Base-by-base conservation (phyloP, 495 filamentous ascomycete genomes). In the Trichoderma virens region DNA sequence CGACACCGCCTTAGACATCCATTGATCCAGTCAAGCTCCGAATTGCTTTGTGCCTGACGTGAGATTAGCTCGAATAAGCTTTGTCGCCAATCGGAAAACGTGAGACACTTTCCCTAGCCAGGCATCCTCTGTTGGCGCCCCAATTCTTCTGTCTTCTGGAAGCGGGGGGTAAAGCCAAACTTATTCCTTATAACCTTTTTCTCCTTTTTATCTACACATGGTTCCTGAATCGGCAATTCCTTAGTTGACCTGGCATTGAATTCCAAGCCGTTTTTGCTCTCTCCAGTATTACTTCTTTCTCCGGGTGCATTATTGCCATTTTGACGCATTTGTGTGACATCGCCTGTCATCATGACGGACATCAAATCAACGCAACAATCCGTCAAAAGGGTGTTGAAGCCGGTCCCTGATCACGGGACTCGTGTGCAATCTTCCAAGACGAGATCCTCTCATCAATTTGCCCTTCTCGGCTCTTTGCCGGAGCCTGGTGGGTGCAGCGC, bases 351-450 rank as follows among this genome's bases (percentile, higher is more conserved):
- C 51, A 56, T 28, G 51, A 56, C 7, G 25, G 13, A 56, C 25
- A 14, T 9, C 27, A 56, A 56, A 18, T 11, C 51, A 18, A 8
- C 25, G 2, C 5, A 34, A 39, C 60, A n/a, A 14, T 23, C 60
- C 1, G 60, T 61, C 4, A 61, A 61, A 38, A 9, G 30, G n/a
- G 14, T 41, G 20, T 23, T 61, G 60, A 35, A 61, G 60, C 60
- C 60, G 8, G 60, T 61, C 6, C 60, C 60, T n/a, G 35, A 61
- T 35, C 60, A 61, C 20, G 60, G 32, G 13, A 11, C 9, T 56
- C 31, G n/a, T 30, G 28, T 38, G 28, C 27, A 64, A 23, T 14
- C 62, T 3, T 25, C 62, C 27, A 16, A 20, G 14, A 28, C 47
- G 11, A 35, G 31, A 59, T 25, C 16, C 18, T 31, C 59, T 7